Conservation (phyloP, 2,329 filamentous ascomycete genomes). For the Cladosporium sp. region DNA sequence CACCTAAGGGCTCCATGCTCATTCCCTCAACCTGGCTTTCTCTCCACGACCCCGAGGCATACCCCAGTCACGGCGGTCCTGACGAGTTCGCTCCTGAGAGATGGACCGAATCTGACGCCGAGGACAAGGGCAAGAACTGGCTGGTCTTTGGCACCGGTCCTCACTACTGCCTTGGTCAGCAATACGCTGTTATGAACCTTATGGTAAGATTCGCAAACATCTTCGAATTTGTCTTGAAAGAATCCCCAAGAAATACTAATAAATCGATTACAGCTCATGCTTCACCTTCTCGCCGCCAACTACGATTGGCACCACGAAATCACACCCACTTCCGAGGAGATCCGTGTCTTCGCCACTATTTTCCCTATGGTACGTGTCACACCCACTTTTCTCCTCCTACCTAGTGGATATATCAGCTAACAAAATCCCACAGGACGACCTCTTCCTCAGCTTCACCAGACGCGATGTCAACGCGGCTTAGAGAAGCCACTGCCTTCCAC, state of each 20-base stretch:
- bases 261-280: slow-evolving; percentile 56
- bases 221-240: neutral
- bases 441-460: slow-evolving; percentile 14
- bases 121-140: slow-evolving; percentile 92
- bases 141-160: slow-evolving; percentile 93
- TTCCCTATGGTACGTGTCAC: slow-evolving; percentile 76
- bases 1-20: slow-evolving; percentile 92
- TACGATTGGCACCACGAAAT: slow-evolving; percentile 81
- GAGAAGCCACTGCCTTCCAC: neutral
- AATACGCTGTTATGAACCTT: slow-evolving; percentile 84
- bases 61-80: slow-evolving; percentile 83
- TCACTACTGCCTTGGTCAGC: slow-evolving; percentile 94
- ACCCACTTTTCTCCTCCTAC: neutral
- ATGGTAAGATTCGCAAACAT: slow-evolving; percentile 42
- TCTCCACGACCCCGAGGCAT: slow-evolving; percentile 87
- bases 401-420: neutral
- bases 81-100: slow-evolving; percentile 86
- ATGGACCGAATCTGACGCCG: slow-evolving; percentile 85
- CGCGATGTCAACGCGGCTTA: slow-evolving; percentile 8
- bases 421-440: slow-evolving; percentile 9
- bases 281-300: slow-evolving; percentile 30
- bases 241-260: neutral
- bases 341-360: slow-evolving; percentile 97
- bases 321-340: slow-evolving; percentile 81
- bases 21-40: slow-evolving; percentile 87